These are phyloP conservation scores for Mucor velutinosus DNA, from an alignment of 371 early-diverging fungal genomes.

Conservation along the genomic window DNA sequence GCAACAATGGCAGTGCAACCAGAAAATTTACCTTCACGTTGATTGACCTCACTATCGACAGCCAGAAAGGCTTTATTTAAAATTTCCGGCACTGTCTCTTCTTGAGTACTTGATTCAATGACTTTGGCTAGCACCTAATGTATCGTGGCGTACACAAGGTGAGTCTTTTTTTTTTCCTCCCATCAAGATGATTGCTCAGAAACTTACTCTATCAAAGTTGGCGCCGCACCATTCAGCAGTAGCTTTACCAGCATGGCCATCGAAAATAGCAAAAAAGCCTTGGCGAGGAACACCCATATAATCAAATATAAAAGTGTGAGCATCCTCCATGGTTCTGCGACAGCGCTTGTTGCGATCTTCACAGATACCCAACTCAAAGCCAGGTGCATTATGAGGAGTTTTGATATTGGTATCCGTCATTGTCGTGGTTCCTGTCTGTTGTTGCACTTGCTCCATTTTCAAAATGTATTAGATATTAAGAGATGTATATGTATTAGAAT, in stretches of 20 bases:
- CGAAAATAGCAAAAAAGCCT: constrained; percentile 95
- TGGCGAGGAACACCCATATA: constrained; percentile 80
- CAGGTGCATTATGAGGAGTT: constrained; percentile 28
- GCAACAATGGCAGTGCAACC: constrained; percentile 95
- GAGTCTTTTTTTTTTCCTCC: neutral
- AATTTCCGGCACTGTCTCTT: constrained; percentile 70
- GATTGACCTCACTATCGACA: constrained; percentile 79
- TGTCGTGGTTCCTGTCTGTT: neutral
- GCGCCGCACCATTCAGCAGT: constrained; percentile 97
- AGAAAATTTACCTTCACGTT: constrained; percentile 72
- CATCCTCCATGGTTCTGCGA: constrained; percentile 97
- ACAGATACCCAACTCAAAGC: constrained; percentile 67
- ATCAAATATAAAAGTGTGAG: constrained; percentile 83
- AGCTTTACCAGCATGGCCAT: constrained; percentile 96
- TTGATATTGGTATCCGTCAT: constrained; percentile 3
- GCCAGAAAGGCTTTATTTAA: constrained; percentile 83
- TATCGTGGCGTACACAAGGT: neutral
- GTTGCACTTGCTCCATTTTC: constrained; percentile 7
- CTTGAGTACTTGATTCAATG: constrained; percentile 17
- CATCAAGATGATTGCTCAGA: neutral
- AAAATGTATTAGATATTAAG: neutral
- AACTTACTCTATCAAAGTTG: constrained; percentile 79
- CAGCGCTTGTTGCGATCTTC: constrained; percentile 90
- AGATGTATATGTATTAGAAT: neutral
- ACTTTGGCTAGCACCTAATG: constrained; percentile 25